Base-by-base conservation (phyloP, 306 rosid species). In the Abrus pulchellus region DNA sequence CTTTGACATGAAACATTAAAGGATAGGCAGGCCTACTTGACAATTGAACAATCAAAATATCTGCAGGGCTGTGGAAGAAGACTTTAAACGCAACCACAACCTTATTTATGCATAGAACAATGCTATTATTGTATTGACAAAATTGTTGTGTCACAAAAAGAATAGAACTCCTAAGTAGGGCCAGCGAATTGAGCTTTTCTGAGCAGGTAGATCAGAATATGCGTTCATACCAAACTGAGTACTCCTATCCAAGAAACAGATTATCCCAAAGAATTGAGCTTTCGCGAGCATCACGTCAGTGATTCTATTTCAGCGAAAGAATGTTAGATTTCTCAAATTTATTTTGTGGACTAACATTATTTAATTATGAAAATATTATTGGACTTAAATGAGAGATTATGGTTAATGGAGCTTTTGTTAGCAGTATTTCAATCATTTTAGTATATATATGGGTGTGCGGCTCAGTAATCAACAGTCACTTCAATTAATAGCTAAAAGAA, bases 1-100 rank as follows among this genome's bases (percentile, higher is more conserved):
- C 5, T 10, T 47, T 49, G 32, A 28, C 60, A 48, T 49, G 44
- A 60, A 34, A 70, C 53, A 9, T 56, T 45, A 48, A n/a, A 3
- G 40, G 41, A 48, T 27, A 47, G 71, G 47, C 65, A 70, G 48
- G 65, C 65, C 67, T 13, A 30, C 68, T 41, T 13, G 27, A 78
- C 59, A 33, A 52, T 30, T 34, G 52, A 64, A 44, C n/a, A 74
- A 44, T 28, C 40, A 64, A 64, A 34, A 53, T 20, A 72, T 64
- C 32, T 4, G 14, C 54, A 65, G 44, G 10, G 2, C 20, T 11
- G 6, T 11, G 6, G 28, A 65, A 33, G 53, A 14, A 20, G 47
- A 71, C 13, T 60, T 71, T 36, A 63, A 45, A 48, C 40, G 4
- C 20, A 7, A 3, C 66, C 57, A 54, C 79, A 38, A 45, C 38